Base-by-base conservation (phyloP, 371 early-diverging fungal species). In the Parasitella parasitica region DNA sequence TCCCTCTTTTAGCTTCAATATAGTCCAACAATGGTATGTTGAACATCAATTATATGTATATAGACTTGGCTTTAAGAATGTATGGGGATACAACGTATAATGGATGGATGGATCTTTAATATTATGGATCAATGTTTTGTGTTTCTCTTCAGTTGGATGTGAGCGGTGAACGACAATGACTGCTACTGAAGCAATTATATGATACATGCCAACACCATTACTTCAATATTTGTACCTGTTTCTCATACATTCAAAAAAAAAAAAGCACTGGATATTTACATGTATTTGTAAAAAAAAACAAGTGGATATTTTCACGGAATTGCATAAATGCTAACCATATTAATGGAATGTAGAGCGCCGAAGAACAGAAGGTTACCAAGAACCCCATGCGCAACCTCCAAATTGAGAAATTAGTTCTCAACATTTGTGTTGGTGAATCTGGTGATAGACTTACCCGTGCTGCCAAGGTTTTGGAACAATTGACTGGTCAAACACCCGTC, bases 371-470 rank as follows among this genome's bases (percentile, higher is more conserved):
- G 66, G 71, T 77, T 54, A 64, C 64, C 57, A 64, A 64, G 50
- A 99, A 99, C 93, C 89, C 92, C 78, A 99, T 99, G 99, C 86
- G 92, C 70, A 93, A 94, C 82, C 94, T 99, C 75, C 89, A 89
- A 77, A 95, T 99, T 75, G 96, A 98, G 86, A 99, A 99, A 91
- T 94, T 99, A 76, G 97, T 97, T 84, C 93, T 99, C 82, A 99
- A 99, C 94, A 97, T 97, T 77, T 99, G 96, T 80, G 99, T 99
- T 63, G 99, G 99, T 72, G 99, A 98, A 83, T 96, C 97, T 70
- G 99, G 98, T 78, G 99, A 98, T 85, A 90, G 97, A 82, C 91
- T 99, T 56, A 98, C 99, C 72, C 95, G 99, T 88, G 99, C 99
- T 70, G 97, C 97, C 78, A 99, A 99, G 91, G 99, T 99, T 76